Conservation (phyloP, 2,329 filamentous ascomycete genomes). For the Penicillium vulpinum region DNA sequence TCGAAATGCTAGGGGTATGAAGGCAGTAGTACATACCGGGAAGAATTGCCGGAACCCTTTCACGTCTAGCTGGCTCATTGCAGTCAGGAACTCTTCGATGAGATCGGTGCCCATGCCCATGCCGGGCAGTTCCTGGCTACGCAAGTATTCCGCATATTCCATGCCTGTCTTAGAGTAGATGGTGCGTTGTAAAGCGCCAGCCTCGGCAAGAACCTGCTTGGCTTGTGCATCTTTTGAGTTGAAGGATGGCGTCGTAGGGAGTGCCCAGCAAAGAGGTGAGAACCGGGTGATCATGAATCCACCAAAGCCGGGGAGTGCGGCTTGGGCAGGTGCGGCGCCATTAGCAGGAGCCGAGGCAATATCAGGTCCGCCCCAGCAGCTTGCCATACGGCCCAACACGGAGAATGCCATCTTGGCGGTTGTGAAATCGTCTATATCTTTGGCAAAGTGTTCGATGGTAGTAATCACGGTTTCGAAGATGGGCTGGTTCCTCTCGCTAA, state of each 20-base stretch:
- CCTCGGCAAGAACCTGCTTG: constrained; percentile 82
- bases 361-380: constrained; percentile 87
- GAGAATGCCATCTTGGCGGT: constrained; percentile 76
- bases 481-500: constrained; percentile 82
- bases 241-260: constrained; percentile 77
- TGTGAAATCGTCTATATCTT: constrained; percentile 68
- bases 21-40: constrained; percentile 35
- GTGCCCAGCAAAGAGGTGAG: constrained; percentile 85
- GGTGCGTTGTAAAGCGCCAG: constrained; percentile 80
- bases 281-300: constrained; percentile 86
- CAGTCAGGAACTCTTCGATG: constrained; percentile 49
- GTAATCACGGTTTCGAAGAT: constrained; percentile 86
- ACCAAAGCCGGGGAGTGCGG: constrained; percentile 79
- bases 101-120: constrained; percentile 51
- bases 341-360: constrained; percentile 48
- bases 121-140: constrained; percentile 46
- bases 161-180: constrained; percentile 90
- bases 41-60: constrained; percentile 53
- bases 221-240: constrained; percentile 84
- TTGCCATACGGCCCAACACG: constrained; percentile 78
- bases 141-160: constrained; percentile 63
- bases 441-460: constrained; percentile 80
- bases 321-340: constrained; percentile 36
- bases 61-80: constrained; percentile 46
- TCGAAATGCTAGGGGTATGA: not conserved